phyloP scores from a whole-genome alignment of 192 early-diverging fungal genomes.

The Spizellomyces sp. region DNA sequence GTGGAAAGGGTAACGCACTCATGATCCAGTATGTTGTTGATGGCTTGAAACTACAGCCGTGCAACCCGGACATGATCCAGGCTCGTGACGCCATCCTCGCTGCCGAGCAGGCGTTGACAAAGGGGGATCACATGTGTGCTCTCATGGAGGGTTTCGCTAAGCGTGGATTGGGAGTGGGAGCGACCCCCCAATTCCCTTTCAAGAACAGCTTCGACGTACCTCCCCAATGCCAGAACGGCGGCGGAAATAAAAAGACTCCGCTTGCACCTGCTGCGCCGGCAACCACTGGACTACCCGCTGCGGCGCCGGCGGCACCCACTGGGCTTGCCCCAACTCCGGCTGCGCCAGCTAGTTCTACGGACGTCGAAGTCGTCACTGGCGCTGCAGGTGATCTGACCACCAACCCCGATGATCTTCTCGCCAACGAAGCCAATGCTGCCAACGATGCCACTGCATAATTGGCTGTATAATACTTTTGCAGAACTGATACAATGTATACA shows the following conservation, averaged over 20 bases:
- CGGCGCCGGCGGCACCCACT: background rate
- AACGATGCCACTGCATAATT: background rate
- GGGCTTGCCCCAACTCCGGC: background rate
- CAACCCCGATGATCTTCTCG: background rate
- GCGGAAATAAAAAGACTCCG: background rate
- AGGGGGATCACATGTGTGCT: conserved; percentile 54
- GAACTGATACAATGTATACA: too few species aligned
- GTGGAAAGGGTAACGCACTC: conserved; percentile 50
- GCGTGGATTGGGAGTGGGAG: conserved; percentile 57
- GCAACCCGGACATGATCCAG: conserved; percentile 63
- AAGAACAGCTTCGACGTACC: conserved; percentile 26
- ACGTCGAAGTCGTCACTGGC: background rate
- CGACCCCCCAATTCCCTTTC: conserved; percentile 3
- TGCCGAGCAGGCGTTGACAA: conserved; percentile 53
- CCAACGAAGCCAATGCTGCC: background rate
- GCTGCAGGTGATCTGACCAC: background rate
- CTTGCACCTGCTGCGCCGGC: background rate
- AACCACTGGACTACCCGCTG: background rate
- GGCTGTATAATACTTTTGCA: background rate
- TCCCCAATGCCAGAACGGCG: background rate
- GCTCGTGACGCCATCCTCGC: conserved; percentile 64
- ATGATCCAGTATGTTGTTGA: conserved; percentile 57
- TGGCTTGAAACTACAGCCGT: conserved; percentile 68
- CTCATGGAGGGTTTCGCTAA: conserved; percentile 66
- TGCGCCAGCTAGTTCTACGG: background rate